Evolutionary conservation across 139 green algal genomes (phyloP), one percentile per base, ranked within the genome.

Genomic region (Pycnococcus provasolii): DNA sequence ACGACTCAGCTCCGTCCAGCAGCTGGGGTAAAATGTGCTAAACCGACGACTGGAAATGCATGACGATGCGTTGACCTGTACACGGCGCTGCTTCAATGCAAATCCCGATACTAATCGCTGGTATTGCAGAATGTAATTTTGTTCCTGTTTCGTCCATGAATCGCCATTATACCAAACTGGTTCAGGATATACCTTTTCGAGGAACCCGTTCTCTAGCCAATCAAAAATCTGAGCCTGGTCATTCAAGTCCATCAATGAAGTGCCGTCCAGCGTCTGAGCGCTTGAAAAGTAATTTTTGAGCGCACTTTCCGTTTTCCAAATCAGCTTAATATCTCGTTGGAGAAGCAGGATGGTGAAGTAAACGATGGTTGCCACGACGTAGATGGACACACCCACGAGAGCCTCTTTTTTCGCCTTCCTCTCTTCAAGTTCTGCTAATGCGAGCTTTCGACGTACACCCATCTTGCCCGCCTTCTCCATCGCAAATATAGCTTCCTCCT

Each of bases 91-190:
- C 6, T 8, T 8, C 42, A 68, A 8, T 45, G 11, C 5, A 44
- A 68, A 68, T 5, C 62, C 62, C 13, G 43, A 42, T 4, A 68
- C 44, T 3, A 68, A 45, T 13, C 41, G 26, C 43, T 68, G 53
- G 62, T 68, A 68, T 26, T 68, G 45, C 11, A 68, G 15, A 4
- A 68, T 11, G 62, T 55, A 68, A 44, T 26, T 44, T 6, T 26
- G 47, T 15, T 68, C 42, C 42, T 68, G 9, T 11, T 8, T 8
- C 45, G 13, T 44, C 8, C 26, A 68, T 11, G 62, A 40, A 40
- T 68, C 46, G 9, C 62, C 62, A 44, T 68, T 68, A 59, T 68
- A 68, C 62, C 62, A 68, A 4, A 7, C 6, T 39, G 45, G 42
- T 8, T 42, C 43, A 5, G 62, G 40, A 39, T 58, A 59, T 15